Base-by-base conservation (phyloP, 306 rosid species). In the Ormosia semicastrata region DNA sequence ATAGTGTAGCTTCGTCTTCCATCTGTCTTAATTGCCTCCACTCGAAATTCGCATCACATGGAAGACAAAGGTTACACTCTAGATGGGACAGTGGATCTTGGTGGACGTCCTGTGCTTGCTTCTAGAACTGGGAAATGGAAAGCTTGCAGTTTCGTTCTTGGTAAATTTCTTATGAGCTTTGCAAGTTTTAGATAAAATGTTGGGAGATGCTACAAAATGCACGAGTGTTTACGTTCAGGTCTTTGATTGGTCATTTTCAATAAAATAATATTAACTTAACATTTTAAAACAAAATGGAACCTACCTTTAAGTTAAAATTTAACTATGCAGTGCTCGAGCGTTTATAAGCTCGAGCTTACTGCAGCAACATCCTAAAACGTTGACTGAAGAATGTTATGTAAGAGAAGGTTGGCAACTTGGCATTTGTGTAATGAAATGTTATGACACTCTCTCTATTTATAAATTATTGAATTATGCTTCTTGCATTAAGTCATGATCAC, bases 1-100 rank as follows among this genome's bases (percentile, higher is more conserved):
- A 36, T 0, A 47, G 29, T 44, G 8, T 67, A 1, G 18, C 37
- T 66, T 24, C 18, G 4, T 12, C 14, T 73, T 54, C 68, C 67
- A n/a, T 65, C 4, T 65, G 44, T 49, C 1, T 6, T 3, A 0
- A 57, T 46, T 46, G 50, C n/a, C 49, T 8, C 54, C 18, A 13
- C 15, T 73, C 3, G 24, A 3, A 47, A 6, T 14, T 49, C 59
- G 33, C 18, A 8, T 6, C 29, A 13, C 3, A 91, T 90, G 93
- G 95, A 88, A 82, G 71, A 81, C 32, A 72, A 75, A 82, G 62
- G 77, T 36, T 76, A 75, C 58, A 93, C 94, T 17, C 83, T 71
- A 75, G 95, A 93, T 64, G 95, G 95, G n/a, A 91, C 95, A 3
- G 94, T 91, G 36, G 86, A 93, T 87, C 89, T 91, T 41, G 80